Evolutionary conservation across 2,329 filamentous ascomycete genomes (phyloP).

Genomic region (Aspergillus fumigatus): DNA sequence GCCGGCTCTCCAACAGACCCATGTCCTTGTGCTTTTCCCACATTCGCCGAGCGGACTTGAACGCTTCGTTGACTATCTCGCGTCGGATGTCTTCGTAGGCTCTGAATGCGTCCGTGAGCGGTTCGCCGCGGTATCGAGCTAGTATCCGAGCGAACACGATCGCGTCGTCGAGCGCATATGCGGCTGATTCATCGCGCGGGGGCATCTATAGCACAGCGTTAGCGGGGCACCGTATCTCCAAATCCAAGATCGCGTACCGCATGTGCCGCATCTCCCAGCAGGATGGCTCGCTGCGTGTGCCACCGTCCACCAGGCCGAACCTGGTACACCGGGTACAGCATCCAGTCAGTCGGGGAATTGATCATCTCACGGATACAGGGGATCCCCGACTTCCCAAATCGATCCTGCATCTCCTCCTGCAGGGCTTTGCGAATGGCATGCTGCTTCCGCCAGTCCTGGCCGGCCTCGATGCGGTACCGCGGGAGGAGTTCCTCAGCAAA

Average conservation of each 20-base stretch:
- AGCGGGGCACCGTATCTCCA: not conserved
- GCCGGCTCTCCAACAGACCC: constrained; percentile 30
- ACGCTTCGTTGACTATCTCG: constrained; percentile 35
- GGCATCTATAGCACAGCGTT: constrained; percentile 36
- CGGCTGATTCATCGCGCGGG: constrained; percentile 43
- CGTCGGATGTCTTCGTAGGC: constrained; percentile 37
- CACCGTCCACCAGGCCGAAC: constrained; percentile 36
- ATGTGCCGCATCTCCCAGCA: constrained; percentile 46
- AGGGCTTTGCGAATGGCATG: constrained; percentile 32
- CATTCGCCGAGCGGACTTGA: constrained; percentile 35
- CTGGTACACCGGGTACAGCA: constrained; percentile 44
- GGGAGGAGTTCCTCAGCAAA: constrained; percentile 27
- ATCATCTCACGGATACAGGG: constrained; percentile 37
- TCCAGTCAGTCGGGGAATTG: constrained; percentile 33
- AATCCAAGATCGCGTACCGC: constrained; percentile 29
- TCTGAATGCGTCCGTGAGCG: constrained; percentile 30
- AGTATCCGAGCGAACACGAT: constrained; percentile 41
- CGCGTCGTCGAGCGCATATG: constrained; percentile 43
- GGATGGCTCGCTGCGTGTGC: constrained; percentile 36
- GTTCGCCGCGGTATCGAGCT: constrained; percentile 28
- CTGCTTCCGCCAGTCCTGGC: constrained; percentile 33
- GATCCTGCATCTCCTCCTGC: constrained; percentile 30
- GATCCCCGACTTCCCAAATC: constrained; percentile 33
- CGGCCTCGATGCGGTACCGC: constrained; percentile 20
- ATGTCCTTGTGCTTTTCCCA: constrained; percentile 39